These are phyloP conservation scores for Colletotrichum sp. DNA, from an alignment of 2,329 filamentous ascomycete species.

Conservation along the genomic window DNA sequence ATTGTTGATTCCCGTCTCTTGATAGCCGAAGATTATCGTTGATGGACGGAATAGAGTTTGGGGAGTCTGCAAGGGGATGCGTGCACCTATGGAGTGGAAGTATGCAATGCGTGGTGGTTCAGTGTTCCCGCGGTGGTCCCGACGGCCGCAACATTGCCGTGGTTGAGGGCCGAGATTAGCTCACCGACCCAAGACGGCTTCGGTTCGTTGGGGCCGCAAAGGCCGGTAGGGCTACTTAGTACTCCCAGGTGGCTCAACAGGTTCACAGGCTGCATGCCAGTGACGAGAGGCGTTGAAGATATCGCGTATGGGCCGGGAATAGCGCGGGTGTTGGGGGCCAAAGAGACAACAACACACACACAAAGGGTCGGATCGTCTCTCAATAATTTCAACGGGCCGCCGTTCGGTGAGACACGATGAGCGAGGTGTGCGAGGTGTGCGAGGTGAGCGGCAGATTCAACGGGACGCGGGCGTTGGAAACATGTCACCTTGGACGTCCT, in stretches of 20 bases:
- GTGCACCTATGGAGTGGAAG: neutral
- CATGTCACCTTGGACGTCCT: neutral
- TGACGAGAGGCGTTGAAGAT: neutral
- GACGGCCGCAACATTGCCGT: neutral
- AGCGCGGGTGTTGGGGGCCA: neutral
- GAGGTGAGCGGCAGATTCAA: neutral
- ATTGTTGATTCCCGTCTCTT: neutral
- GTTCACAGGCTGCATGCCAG: neutral
- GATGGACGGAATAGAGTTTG: neutral
- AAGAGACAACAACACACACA: constrained; percentile 4
- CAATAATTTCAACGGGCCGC: constrained; percentile 9
- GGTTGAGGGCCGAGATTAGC: constrained; percentile 3
- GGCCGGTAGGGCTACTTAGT: constrained; percentile 1
- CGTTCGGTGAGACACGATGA: constrained; percentile 4
- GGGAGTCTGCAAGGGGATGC: neutral
- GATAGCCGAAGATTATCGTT: neutral
- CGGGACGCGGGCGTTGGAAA: neutral
- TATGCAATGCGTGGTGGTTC: neutral
- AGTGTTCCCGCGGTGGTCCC: neutral
- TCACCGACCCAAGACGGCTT: constrained; percentile 1
- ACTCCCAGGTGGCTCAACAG: constrained; percentile 11
- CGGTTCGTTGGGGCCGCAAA: constrained; percentile 12
- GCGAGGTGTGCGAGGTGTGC: neutral
- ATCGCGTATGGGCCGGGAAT: neutral
- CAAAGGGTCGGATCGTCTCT: neutral